Percentiles rank a stretch among this genome's conserved stretches.
Evolutionary conservation across 2,329 filamentous ascomycete genomes (phyloP).

Genomic region (Phialemonium atrogriseum): DNA sequence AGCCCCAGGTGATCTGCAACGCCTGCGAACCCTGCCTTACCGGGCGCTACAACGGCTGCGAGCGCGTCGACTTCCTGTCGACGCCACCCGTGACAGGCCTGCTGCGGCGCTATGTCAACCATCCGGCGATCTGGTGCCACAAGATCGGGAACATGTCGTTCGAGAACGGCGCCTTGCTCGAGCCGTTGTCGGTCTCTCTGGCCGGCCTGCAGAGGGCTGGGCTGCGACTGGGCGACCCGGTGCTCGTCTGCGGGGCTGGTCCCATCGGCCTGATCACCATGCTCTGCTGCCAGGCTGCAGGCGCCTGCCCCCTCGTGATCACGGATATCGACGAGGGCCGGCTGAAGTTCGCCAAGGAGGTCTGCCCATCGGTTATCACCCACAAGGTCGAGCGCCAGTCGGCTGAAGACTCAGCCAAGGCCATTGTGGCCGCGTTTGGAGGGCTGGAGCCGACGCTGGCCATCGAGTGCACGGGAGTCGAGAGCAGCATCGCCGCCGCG

Average conservation of each 20-base stretch:
- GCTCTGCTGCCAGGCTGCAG: constrained; percentile 75
- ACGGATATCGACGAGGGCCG: constrained; percentile 89
- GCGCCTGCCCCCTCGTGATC: constrained; percentile 84
- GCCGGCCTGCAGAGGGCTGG: constrained; percentile 79
- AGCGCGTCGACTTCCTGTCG: constrained; percentile 75
- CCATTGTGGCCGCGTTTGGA: constrained; percentile 62
- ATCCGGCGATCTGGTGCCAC: constrained; percentile 91
- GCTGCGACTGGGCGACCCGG: constrained; percentile 74
- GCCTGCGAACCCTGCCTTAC: constrained; percentile 85
- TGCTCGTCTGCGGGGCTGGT: constrained; percentile 84
- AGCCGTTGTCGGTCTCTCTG: constrained; percentile 82
- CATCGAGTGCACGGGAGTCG: constrained; percentile 91
- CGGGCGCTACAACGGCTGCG: constrained; percentile 92
- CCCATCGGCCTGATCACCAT: constrained; percentile 89
- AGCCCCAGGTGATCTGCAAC: constrained; percentile 90
- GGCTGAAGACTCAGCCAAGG: constrained; percentile 62
- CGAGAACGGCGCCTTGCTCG: constrained; percentile 83
- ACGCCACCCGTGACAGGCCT: constrained; percentile 86
- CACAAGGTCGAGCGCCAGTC: constrained; percentile 62
- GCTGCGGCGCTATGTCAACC: constrained; percentile 86
- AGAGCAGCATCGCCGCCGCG: constrained; percentile 76
- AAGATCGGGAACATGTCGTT: constrained; percentile 90
- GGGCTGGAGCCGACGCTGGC: constrained; percentile 74
- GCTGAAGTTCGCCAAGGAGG: constrained; percentile 73
- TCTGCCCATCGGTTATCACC: constrained; percentile 72